A percentile compares a stretch with the other conserved stretches of the same genome.
phyloP scores from a whole-genome alignment of 148 eudicot species.

The Nyssa sinensis region DNA sequence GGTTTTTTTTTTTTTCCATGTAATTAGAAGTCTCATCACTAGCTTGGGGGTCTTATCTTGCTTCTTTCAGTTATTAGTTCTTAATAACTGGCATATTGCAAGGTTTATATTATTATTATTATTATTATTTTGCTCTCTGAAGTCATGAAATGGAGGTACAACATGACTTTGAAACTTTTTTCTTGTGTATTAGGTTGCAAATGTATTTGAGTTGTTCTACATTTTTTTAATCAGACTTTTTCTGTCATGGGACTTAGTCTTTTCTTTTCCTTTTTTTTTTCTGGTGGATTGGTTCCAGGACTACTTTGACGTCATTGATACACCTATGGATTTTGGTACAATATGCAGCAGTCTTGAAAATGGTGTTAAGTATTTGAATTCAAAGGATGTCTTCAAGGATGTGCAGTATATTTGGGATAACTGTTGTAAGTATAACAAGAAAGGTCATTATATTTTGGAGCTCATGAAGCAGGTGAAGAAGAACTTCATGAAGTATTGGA shows the following conservation, averaged over 20 bases:
- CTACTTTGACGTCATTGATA: constrained; percentile 66
- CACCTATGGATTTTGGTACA: constrained; percentile 80
- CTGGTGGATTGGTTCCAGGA: constrained; percentile 35
- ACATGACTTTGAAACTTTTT: not conserved
- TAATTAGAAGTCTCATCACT: not conserved
- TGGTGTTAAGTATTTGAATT: constrained; percentile 57
- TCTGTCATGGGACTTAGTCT: not conserved
- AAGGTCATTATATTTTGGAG: constrained; percentile 67
- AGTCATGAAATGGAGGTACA: not conserved
- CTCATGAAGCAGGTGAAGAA: constrained; percentile 74
- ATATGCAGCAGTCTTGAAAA: constrained; percentile 58
- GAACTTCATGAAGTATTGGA: constrained; percentile 58
- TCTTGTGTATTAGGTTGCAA: not conserved
- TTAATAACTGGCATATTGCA: not conserved
- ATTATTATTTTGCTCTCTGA: not conserved
- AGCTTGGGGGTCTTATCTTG: not conserved
- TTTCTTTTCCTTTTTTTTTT: constrained; percentile 2
- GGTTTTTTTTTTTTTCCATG: too few species aligned
- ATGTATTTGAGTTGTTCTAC: not conserved
- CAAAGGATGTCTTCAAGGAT: constrained; percentile 60
- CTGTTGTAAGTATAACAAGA: constrained; percentile 62
- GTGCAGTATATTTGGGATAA: constrained; percentile 69
- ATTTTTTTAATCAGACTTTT: not conserved
- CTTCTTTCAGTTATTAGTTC: not conserved
- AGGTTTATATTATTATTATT: too few species aligned